Conservation (phyloP, 2,329 filamentous ascomycete species). For the Ceratocystis variospora region DNA sequence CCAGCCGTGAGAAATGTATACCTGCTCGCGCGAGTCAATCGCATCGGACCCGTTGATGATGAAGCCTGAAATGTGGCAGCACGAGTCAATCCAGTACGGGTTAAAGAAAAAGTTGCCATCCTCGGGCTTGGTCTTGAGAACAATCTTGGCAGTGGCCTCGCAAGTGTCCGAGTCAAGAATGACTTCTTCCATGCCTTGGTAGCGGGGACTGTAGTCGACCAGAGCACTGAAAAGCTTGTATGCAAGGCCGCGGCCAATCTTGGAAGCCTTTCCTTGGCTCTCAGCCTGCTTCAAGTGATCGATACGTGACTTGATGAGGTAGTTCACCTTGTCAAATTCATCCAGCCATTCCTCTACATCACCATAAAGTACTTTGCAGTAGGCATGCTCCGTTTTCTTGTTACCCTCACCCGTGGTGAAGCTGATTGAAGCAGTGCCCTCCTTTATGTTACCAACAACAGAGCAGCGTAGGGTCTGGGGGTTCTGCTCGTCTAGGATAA, state of each 20-base stretch:
- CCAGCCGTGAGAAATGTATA: constrained; percentile 49
- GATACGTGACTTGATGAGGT: constrained; percentile 53
- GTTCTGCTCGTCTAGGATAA: constrained; percentile 41
- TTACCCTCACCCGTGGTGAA: constrained; percentile 48
- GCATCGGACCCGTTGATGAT: constrained; percentile 46
- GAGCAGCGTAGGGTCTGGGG: constrained; percentile 48
- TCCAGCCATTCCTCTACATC: constrained; percentile 45
- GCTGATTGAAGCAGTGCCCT: constrained; percentile 40
- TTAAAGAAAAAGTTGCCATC: constrained; percentile 42
- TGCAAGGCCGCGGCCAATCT: constrained; percentile 59
- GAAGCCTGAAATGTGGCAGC: constrained; percentile 47
- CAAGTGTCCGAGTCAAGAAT: constrained; percentile 40
- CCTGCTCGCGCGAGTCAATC: constrained; percentile 39
- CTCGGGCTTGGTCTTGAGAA: constrained; percentile 35
- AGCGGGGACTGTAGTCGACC: constrained; percentile 42
- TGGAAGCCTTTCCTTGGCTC: constrained; percentile 51
- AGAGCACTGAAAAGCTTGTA: constrained; percentile 55
- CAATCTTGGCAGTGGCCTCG: constrained; percentile 39
- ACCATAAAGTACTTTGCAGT: constrained; percentile 48
- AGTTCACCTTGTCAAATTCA: constrained; percentile 54
- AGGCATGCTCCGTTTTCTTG: constrained; percentile 46
- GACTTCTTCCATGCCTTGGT: constrained; percentile 45
- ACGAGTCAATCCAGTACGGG: constrained; percentile 46
- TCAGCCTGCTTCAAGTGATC: constrained; percentile 46
- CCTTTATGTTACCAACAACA: constrained; percentile 43